These are phyloP conservation scores for Gossypium stocksii DNA, from an alignment of 345 rosid species.

Conservation along the genomic window DNA sequence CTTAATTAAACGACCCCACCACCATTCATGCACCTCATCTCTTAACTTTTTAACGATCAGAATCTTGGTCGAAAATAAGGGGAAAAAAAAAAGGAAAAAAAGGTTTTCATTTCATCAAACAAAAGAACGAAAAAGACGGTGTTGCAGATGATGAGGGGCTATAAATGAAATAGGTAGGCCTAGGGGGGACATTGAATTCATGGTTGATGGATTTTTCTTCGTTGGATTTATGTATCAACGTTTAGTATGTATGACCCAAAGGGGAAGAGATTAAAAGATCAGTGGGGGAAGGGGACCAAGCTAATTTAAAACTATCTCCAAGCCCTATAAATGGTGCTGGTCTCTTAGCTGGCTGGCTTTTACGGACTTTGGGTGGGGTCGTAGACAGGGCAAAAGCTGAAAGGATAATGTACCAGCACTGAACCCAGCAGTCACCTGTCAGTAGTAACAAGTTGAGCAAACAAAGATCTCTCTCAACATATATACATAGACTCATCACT, in stretches of 20 bases:
- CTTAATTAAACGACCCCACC: background rate
- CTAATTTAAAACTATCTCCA: slow-evolving; percentile 14
- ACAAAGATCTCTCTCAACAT: slow-evolving; percentile 8
- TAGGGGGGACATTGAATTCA: slow-evolving; percentile 7
- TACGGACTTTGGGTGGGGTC: slow-evolving; percentile 17
- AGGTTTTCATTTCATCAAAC: background rate
- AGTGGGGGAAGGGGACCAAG: slow-evolving; percentile 16
- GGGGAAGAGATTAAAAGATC: background rate
- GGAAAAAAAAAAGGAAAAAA: background rate
- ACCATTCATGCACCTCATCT: background rate
- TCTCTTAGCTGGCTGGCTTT: slow-evolving; percentile 14
- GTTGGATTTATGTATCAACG: background rate
- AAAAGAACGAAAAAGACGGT: background rate
- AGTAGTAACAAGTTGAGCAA: background rate
- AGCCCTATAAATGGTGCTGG: slow-evolving; percentile 15
- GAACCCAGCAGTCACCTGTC: background rate
- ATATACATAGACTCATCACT: background rate
- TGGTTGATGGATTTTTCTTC: slow-evolving; percentile 4
- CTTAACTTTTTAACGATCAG: background rate
- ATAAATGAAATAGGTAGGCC: slow-evolving; percentile 6
- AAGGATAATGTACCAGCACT: slow-evolving; percentile 13
- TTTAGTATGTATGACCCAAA: background rate
- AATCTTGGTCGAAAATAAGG: background rate
- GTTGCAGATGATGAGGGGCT: background rate
- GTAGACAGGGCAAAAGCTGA: slow-evolving; percentile 14